Evolutionary conservation across 2,329 filamentous ascomycete genomes (phyloP).

Genomic region (Fusarium algeriense): DNA sequence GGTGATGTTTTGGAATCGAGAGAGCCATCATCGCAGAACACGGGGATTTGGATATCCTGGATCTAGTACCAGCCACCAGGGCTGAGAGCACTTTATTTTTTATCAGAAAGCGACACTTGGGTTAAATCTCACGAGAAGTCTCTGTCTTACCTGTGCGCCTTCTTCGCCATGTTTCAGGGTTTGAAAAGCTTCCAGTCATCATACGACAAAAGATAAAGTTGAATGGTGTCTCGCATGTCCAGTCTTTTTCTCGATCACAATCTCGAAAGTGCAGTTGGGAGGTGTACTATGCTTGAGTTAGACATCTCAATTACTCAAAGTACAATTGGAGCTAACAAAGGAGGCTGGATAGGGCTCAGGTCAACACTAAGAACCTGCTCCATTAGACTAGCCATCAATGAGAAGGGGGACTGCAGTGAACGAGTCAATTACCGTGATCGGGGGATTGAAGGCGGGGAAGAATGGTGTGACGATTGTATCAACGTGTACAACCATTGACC

Average conservation of each 20-base stretch:
- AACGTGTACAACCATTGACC: neutral
- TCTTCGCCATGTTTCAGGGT: conserved; percentile 7
- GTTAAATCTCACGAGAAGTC: no score
- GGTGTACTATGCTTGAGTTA: neutral
- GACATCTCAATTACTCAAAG: fast-evolving
- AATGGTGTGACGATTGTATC: neutral
- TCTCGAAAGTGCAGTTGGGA: conserved; percentile 25
- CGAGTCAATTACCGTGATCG: no score
- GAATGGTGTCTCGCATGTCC: conserved; percentile 24
- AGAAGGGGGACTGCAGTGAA: fast-evolving
- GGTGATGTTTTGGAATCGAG: conserved; percentile 1
- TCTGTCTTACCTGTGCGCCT: conserved; percentile 10
- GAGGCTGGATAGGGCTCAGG: conserved; percentile 27
- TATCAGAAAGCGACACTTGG: no score
- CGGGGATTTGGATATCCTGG: conserved; percentile 29
- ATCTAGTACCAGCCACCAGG: conserved; percentile 34
- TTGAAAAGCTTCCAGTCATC: conserved; percentile 29
- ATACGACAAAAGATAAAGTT: conserved; percentile 33
- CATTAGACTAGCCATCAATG: fast-evolving
- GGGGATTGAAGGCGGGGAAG: neutral
- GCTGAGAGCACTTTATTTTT: conserved; percentile 5
- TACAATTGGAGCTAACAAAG: conserved; percentile 1
- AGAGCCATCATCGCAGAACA: conserved; percentile 21
- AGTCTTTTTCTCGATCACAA: conserved; percentile 31
- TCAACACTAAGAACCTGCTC: no score